A percentile compares a stretch with the other conserved stretches of the same genome.
Evolutionary conservation across 2,329 filamentous ascomycete genomes (phyloP).

Genomic region (Talaromyces sp.): DNA sequence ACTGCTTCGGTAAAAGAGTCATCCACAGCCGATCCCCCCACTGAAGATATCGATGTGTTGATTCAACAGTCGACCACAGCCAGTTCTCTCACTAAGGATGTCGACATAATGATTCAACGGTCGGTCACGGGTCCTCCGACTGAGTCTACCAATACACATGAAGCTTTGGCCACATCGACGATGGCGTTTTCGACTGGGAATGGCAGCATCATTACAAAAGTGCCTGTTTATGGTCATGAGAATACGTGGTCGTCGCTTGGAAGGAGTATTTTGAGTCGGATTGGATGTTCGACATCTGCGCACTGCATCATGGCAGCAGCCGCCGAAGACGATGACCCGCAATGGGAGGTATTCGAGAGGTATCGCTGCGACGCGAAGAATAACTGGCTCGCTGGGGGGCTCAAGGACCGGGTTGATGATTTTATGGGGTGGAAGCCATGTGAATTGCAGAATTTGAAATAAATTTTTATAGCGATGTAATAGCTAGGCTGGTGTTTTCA

Average conservation of each 20-base stretch:
- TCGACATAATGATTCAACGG: background rate
- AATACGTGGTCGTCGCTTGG: background rate
- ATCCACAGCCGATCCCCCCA: no score
- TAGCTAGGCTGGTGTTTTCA: background rate
- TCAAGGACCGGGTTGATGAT: slow-evolving; percentile 2
- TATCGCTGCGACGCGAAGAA: slow-evolving; percentile 4
- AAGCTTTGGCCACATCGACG: background rate
- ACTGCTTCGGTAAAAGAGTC: background rate
- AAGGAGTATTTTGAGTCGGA: background rate
- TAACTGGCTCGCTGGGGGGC: background rate
- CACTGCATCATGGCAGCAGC: background rate
- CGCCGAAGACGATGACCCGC: background rate
- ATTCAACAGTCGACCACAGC: background rate
- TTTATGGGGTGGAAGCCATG: slow-evolving; percentile 7
- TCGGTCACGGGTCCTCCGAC: background rate
- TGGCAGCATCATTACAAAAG: background rate
- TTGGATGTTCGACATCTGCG: slow-evolving; percentile 7
- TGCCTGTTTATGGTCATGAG: background rate
- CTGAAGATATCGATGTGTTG: background rate
- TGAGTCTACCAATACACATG: background rate
- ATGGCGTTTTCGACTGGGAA: background rate
- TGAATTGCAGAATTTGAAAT: background rate
- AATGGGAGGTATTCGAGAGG: slow-evolving; percentile 2
- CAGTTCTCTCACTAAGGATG: background rate
- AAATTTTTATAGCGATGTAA: background rate